Conservation (phyloP, 129 eudicot genomes). For the Deinandra increscens region DNA sequence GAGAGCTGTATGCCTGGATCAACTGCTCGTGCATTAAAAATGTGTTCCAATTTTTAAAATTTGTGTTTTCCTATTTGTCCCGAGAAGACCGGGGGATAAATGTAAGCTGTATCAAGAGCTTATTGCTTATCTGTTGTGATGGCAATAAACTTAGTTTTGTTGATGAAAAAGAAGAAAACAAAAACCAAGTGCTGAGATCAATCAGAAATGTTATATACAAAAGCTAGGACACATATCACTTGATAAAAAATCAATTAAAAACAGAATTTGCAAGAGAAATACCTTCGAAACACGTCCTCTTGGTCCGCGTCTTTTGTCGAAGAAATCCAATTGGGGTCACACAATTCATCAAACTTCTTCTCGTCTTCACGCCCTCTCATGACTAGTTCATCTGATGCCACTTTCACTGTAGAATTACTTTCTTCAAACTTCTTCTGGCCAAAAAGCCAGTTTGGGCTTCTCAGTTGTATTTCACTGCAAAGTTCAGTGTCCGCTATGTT, state of each 20-base stretch:
- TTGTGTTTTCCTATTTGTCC: too few relatives aligned
- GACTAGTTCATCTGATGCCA: conserved; percentile 42
- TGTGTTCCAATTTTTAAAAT: too few relatives aligned
- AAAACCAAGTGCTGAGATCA: not conserved
- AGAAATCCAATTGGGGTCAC: conserved; percentile 71
- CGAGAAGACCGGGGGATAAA: too few relatives aligned
- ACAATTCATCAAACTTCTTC: conserved; percentile 44
- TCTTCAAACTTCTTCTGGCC: conserved; percentile 83
- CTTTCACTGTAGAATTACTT: conserved; percentile 40
- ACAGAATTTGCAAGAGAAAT: conserved; percentile 16
- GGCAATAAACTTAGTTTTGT: not conserved
- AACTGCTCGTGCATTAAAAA: too few relatives aligned
- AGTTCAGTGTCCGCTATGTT: not conserved
- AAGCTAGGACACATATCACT: not conserved
- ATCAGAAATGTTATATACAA: not conserved
- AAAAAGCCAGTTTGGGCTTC: conserved; percentile 97
- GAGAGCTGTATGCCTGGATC: not conserved
- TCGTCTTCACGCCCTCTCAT: conserved; percentile 41
- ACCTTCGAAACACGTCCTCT: conserved; percentile 80
- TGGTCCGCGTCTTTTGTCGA: conserved; percentile 45
- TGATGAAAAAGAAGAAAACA: not conserved
- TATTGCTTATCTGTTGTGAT: conserved; percentile 1
- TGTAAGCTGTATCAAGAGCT: not conserved
- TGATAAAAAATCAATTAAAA: not conserved
- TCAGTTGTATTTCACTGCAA: conserved; percentile 94